Evolutionary conservation across 768 basidiomycete species (phyloP).

Genomic region (Lactarius trivialis): DNA sequence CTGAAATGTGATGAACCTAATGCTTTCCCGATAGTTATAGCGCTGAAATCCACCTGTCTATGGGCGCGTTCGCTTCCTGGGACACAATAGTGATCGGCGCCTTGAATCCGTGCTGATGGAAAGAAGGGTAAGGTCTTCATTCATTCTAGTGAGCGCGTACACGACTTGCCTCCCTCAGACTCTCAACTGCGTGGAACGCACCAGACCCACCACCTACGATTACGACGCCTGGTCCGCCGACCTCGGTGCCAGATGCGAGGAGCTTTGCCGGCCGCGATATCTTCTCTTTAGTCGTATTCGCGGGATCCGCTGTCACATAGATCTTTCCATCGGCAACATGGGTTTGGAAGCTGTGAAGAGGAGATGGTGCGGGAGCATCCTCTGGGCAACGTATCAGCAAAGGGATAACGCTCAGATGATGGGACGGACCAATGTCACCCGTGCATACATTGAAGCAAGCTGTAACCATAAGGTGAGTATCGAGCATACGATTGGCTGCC

Average conservation of each 20-base stretch:
- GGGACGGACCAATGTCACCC: constrained; percentile 63
- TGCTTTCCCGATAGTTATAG: neutral
- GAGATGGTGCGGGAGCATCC: constrained; percentile 80
- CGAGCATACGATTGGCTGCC: neutral
- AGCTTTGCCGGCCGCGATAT: constrained; percentile 55
- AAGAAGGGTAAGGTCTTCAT: constrained; percentile 1
- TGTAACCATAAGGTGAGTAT: constrained; percentile 25
- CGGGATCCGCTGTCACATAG: constrained; percentile 62
- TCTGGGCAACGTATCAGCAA: constrained; percentile 39
- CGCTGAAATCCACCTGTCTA: constrained; percentile 56
- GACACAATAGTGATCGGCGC: constrained; percentile 73
- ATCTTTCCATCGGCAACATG: constrained; percentile 66
- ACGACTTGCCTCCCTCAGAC: constrained; percentile 63
- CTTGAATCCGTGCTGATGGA: constrained; percentile 60
- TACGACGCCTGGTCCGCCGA: constrained; percentile 59
- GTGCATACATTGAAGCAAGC: constrained; percentile 86
- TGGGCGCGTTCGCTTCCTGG: constrained; percentile 74
- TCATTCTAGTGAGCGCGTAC: neutral
- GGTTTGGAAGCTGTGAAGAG: constrained; percentile 73
- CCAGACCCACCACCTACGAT: constrained; percentile 85
- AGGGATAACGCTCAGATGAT: constrained; percentile 1
- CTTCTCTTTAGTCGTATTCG: constrained; percentile 58
- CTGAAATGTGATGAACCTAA: constrained; percentile 32
- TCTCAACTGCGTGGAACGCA: constrained; percentile 69
- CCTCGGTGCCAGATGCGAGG: constrained; percentile 39